These are phyloP conservation scores for Bipolaris victoriae DNA, from an alignment of 2,329 filamentous ascomycete species.

Conservation along the genomic window DNA sequence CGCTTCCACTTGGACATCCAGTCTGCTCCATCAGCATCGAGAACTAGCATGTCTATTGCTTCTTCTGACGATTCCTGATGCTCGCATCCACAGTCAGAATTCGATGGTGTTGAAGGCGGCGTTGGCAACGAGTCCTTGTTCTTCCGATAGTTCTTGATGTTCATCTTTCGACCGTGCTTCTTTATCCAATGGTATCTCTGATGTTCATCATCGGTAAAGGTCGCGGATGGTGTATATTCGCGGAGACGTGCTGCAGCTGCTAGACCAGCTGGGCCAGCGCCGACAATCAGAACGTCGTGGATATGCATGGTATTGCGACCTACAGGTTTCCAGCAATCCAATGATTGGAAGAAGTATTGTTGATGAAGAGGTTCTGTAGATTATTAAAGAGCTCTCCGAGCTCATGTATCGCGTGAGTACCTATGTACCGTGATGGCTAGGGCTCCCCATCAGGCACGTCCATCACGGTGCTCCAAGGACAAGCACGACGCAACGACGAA, in stretches of 20 bases:
- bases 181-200: slow-evolving; percentile 80
- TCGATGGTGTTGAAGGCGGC: slow-evolving; percentile 31
- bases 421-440: slow-evolving; percentile 32
- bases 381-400: neutral
- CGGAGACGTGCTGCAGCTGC: slow-evolving; percentile 74
- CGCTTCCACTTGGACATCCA: slow-evolving; percentile 77
- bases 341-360: neutral
- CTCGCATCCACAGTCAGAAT: slow-evolving; percentile 26
- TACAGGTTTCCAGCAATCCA: neutral
- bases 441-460: slow-evolving; percentile 11
- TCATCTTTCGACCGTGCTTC: slow-evolving; percentile 65
- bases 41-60: slow-evolving; percentile 56
- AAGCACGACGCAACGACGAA: slow-evolving; percentile 2
- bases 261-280: slow-evolving; percentile 75
- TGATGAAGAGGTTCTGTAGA: neutral
- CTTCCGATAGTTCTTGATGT: slow-evolving; percentile 60
- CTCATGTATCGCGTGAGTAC: slow-evolving; percentile 3
- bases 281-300: slow-evolving; percentile 74
- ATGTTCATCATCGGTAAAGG: slow-evolving; percentile 85
- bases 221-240: slow-evolving; percentile 75
- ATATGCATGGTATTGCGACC: slow-evolving; percentile 33
- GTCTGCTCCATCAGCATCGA: slow-evolving; percentile 67
- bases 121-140: slow-evolving; percentile 43
- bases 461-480: slow-evolving; percentile 35
- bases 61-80: slow-evolving; percentile 9